Evolutionary conservation across 306 rosid species (phyloP).

Genomic region (Macrotyloma uniflorum): DNA sequence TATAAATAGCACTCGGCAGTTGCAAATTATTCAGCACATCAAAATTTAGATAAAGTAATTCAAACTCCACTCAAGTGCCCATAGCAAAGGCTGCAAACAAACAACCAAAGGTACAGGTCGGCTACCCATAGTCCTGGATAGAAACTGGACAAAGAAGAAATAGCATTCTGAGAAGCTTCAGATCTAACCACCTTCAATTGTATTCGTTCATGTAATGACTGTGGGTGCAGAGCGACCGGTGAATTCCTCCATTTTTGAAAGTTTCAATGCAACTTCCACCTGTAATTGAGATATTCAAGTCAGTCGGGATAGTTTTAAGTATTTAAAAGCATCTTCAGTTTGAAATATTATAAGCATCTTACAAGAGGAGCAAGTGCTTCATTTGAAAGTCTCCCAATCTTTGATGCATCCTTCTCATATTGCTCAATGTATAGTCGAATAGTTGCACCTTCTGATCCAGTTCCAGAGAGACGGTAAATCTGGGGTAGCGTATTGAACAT

Average conservation of each 20-base stretch:
- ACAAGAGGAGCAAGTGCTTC: constrained; percentile 97
- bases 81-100: constrained; percentile 38
- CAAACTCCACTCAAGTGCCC: constrained; percentile 36
- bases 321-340: neutral
- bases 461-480: constrained; percentile 98
- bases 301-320: neutral
- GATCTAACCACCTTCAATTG: constrained; percentile 5
- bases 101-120: constrained; percentile 38
- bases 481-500: constrained; percentile 36
- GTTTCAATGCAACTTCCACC: constrained; percentile 95
- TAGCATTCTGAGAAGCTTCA: constrained; percentile 9
- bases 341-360: constrained; percentile 38
- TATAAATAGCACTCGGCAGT: constrained; percentile 21
- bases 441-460: constrained; percentile 98
- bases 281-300: constrained; percentile 35
- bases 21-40: constrained; percentile 53
- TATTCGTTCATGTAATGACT: constrained; percentile 67
- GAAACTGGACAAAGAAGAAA: constrained; percentile 35
- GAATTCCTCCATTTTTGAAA: constrained; percentile 91
- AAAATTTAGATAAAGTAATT: constrained; percentile 49
- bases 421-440: constrained; percentile 97
- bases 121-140: constrained; percentile 28
- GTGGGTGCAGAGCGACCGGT: constrained; percentile 96
- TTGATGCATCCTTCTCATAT: constrained; percentile 91
- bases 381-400: constrained; percentile 79